phyloP scores from a whole-genome alignment of 371 early-diverging fungal genomes.

The Rhizopus arrhizus region DNA sequence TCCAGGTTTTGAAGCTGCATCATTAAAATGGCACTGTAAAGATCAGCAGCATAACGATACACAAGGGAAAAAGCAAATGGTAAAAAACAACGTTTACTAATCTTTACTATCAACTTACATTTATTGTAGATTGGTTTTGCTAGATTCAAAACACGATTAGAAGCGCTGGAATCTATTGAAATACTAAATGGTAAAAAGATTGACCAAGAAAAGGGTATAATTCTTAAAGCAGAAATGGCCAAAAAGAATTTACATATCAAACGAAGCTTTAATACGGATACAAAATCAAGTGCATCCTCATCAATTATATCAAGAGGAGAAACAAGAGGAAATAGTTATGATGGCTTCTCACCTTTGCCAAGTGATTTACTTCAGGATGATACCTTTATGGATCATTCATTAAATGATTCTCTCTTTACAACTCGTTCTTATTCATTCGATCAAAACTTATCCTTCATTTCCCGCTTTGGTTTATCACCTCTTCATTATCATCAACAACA shows the following conservation, averaged over 20 bases:
- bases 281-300: background rate
- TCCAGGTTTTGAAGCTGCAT: constrained; percentile 93
- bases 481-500: constrained; percentile 7
- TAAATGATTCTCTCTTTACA: constrained; percentile 34
- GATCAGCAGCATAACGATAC: constrained; percentile 52
- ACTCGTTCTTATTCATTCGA: constrained; percentile 37
- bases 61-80: constrained; percentile 79
- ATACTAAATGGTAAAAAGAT: constrained; percentile 42
- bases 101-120: background rate
- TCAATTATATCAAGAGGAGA: background rate
- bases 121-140: constrained; percentile 50
- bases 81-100: constrained; percentile 38
- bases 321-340: constrained; percentile 1
- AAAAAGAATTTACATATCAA: constrained; percentile 55
- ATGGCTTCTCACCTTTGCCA: constrained; percentile 48
- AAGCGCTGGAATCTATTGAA: constrained; percentile 42
- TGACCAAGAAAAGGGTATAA: constrained; percentile 39
- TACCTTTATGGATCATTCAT: background rate
- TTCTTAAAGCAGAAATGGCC: constrained; percentile 54
- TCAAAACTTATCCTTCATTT: constrained; percentile 3
- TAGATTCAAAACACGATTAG: constrained; percentile 42
- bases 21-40: constrained; percentile 80
- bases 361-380: constrained; percentile 59
- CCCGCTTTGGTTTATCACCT: background rate
- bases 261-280: constrained; percentile 17